Evolutionary conservation across 2,329 filamentous ascomycete genomes (phyloP), one percentile per base, ranked within the genome.

Genomic region (Fusarium piperis): DNA sequence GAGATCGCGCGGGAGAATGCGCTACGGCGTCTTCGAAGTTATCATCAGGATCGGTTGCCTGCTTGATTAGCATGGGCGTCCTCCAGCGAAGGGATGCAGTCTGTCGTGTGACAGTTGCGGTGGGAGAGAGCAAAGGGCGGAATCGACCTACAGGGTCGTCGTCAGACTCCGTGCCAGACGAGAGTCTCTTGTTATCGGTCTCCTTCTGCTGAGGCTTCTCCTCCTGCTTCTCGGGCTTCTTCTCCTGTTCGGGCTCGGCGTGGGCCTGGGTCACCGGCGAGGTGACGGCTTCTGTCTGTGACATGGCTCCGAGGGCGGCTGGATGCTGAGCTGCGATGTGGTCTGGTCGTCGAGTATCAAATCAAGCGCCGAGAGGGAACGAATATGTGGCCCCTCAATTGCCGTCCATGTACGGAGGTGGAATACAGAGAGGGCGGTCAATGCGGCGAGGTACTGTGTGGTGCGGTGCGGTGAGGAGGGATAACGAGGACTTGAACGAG

Each of bases 21-120:
- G 93, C 92, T 74, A 89, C 84, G 62, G 93, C 94, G 85, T 97
- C 94, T 83, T 97, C 94, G 78, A 97, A 97, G 16, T 88, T 74
- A 41, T 83, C 81, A 36, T 83, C 81, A 33, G 78, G 66, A 32
- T 81, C 81, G 36, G 72, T 71, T 39, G 66, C 64, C 80, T 83
- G 62, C 28, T 64, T 56, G 32, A 62, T 67, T 55, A 73, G 76
- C 64, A 73, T 64, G 63, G 60, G 39, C 55, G 55, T 55, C 6
- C 20, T 36, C 18, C 36, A 62, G 26, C 62, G 48, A 69, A 57
- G 30, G 60, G 59, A 48, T 67, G 64, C 63, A 61, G 52, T 64
- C 59, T 71, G 68, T 60, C 36, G 74, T 73, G 62, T 64, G 74
- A 73, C 70, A 46, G 48, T 56, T 59, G 62, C 65, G 30, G 59